Conservation (phyloP, 768 basidiomycete species). For the Rhodosporidiobolus sp. region DNA sequence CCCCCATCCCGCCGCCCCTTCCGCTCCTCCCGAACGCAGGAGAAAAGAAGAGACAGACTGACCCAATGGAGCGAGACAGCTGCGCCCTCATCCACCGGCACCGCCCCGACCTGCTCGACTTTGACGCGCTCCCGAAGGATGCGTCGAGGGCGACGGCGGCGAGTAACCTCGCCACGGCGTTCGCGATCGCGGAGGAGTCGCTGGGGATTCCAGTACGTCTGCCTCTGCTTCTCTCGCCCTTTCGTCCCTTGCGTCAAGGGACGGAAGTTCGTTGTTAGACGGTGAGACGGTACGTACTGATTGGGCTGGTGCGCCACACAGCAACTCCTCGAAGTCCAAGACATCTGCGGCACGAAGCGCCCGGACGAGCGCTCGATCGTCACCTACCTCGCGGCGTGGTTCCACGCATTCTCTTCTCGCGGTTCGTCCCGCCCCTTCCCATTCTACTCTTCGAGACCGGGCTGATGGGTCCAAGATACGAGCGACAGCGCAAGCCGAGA, state of each 20-base stretch:
- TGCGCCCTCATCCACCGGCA: slow-evolving; percentile 97
- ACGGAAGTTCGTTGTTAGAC: no score
- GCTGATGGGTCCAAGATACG: background rate
- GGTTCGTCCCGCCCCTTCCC: slow-evolving; percentile 57
- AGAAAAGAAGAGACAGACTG: background rate
- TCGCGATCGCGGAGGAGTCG: slow-evolving; percentile 79
- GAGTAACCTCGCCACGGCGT: slow-evolving; percentile 81
- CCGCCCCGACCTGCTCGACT: slow-evolving; percentile 91
- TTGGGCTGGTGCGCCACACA: slow-evolving; percentile 45
- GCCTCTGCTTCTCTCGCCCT: background rate
- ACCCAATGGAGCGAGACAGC: slow-evolving; percentile 52
- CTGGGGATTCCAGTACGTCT: slow-evolving; percentile 79
- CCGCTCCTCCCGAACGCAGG: background rate
- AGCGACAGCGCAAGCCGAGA: slow-evolving; percentile 81
- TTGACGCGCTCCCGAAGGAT: slow-evolving; percentile 75
- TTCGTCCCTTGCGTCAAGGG: background rate
- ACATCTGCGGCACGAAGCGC: slow-evolving; percentile 77
- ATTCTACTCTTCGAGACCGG: no score
- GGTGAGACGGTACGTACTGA: no score
- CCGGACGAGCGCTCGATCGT: slow-evolving; percentile 97
- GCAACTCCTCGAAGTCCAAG: slow-evolving; percentile 95
- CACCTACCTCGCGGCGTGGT: slow-evolving; percentile 96
- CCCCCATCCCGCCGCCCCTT: slow-evolving; percentile 59
- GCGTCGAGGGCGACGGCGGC: slow-evolving; percentile 57
- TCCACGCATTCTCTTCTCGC: slow-evolving; percentile 97